Evolutionary conservation across 208 protist genomes (phyloP).

Genomic region (Tritrichomonas foetus): DNA sequence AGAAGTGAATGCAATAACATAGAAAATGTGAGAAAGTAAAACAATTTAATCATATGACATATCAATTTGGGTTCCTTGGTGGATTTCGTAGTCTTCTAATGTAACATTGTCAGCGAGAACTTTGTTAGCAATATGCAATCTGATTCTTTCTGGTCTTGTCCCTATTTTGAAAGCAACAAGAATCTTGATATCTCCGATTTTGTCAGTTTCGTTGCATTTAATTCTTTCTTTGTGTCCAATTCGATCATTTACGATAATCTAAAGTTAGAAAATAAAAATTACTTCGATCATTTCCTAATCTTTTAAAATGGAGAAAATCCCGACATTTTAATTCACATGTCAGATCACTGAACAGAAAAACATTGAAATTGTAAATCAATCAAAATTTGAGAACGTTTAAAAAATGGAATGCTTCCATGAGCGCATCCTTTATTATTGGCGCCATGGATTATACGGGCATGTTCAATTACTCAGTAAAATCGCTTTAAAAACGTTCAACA

Average conservation of each 20-base stretch:
- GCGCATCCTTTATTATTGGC: neutral
- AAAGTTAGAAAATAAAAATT: too few relatives aligned
- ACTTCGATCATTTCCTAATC: too few relatives aligned
- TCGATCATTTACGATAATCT: constrained; percentile 67
- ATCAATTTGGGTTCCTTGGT: constrained; percentile 69
- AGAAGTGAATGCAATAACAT: too few relatives aligned
- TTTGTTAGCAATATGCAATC: constrained; percentile 68
- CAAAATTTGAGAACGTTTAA: too few relatives aligned
- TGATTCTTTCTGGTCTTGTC: constrained; percentile 67
- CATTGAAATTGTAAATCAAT: too few relatives aligned
- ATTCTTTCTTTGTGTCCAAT: constrained; percentile 66
- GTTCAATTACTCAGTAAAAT: neutral
- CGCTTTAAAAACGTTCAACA: neutral
- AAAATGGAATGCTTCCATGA: constrained; percentile 18
- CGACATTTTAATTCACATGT: too few relatives aligned
- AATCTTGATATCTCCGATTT: constrained; percentile 70
- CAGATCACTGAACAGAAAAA: too few relatives aligned
- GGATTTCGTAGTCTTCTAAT: constrained; percentile 71
- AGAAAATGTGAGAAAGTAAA: constrained; percentile 47
- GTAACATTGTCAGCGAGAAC: constrained; percentile 72
- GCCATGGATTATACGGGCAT: neutral
- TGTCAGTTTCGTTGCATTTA: constrained; percentile 67
- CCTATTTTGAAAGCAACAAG: constrained; percentile 67
- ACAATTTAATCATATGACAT: constrained; percentile 70
- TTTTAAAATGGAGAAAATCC: too few relatives aligned